Conservation (phyloP, 2,329 filamentous ascomycete genomes). For the Talaromyces amestolkiae region DNA sequence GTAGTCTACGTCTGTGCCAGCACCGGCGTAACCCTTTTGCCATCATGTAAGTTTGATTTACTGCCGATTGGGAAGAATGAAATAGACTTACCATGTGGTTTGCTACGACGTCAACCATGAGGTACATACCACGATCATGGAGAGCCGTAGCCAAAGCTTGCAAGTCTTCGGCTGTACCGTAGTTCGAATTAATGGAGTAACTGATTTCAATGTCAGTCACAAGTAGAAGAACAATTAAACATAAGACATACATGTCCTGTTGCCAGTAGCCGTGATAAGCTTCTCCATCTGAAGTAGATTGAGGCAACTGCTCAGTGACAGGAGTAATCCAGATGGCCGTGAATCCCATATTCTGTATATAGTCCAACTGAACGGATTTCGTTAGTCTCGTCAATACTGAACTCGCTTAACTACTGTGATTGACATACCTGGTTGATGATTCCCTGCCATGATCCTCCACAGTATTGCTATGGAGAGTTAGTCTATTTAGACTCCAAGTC, state of each 20-base stretch:
- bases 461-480: conserved; percentile 32
- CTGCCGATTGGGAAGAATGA: neutral
- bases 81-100: conserved; percentile 50
- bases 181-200: conserved; percentile 56
- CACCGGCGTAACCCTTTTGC: conserved; percentile 45
- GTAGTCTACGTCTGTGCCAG: conserved; percentile 53
- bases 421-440: conserved; percentile 38
- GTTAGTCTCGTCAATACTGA: neutral
- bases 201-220: conserved; percentile 22
- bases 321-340: conserved; percentile 52
- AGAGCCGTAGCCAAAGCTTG: conserved; percentile 55
- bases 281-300: conserved; percentile 37
- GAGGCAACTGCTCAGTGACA: conserved; percentile 40
- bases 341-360: conserved; percentile 50
- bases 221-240: neutral
- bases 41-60: neutral
- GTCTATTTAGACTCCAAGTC: neutral
- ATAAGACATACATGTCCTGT: conserved; percentile 42
- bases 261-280: conserved; percentile 54
- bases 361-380: conserved; percentile 42
- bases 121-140: conserved; percentile 57
- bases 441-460: conserved; percentile 50
- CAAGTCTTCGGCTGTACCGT: conserved; percentile 60
- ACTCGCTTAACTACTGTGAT: no score
- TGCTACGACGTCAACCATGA: conserved; percentile 61